These are phyloP conservation scores for Sarocladium oryzae DNA, from an alignment of 2,329 filamentous ascomycete genomes.

Conservation along the genomic window DNA sequence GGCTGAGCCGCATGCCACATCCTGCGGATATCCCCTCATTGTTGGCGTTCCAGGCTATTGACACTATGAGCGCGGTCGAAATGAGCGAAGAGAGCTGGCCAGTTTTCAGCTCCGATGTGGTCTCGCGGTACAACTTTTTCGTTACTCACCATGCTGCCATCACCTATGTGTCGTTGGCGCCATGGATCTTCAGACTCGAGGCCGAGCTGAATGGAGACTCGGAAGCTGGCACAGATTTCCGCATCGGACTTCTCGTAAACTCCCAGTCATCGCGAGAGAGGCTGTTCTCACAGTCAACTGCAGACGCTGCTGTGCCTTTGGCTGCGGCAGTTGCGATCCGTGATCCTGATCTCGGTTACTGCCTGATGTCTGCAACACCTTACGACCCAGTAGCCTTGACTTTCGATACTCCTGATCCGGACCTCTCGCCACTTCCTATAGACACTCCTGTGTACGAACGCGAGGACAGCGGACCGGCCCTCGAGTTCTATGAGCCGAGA, in stretches of 20 bases:
- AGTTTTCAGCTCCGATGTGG: conserved; percentile 54
- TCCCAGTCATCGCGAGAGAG: conserved; percentile 52
- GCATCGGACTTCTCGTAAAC: conserved; percentile 53
- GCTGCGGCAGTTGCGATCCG: conserved; percentile 47
- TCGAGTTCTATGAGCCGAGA: conserved; percentile 55
- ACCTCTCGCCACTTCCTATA: conserved; percentile 32
- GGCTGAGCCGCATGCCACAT: conserved; percentile 31
- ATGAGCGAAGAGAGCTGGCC: conserved; percentile 54
- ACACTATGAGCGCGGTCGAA: conserved; percentile 50
- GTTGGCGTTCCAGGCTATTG: conserved; percentile 56
- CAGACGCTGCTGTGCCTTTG: conserved; percentile 41
- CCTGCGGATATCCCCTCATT: conserved; percentile 39
- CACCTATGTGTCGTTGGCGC: conserved; percentile 51
- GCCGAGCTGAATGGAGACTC: conserved; percentile 51
- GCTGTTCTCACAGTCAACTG: conserved; percentile 46
- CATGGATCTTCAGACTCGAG: conserved; percentile 60
- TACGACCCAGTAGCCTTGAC: conserved; percentile 52
- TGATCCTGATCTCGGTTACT: conserved; percentile 59
- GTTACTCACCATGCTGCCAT: conserved; percentile 56
- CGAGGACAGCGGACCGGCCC: conserved; percentile 27
- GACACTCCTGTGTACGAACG: conserved; percentile 37
- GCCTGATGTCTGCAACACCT: conserved; percentile 53
- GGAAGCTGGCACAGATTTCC: conserved; percentile 53
- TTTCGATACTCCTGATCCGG: conserved; percentile 52
- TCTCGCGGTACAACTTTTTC: conserved; percentile 57